Evolutionary conservation across 2,329 filamentous ascomycete genomes (phyloP), one percentile per base, ranked within the genome.

Genomic region (Zalaria sp.): DNA sequence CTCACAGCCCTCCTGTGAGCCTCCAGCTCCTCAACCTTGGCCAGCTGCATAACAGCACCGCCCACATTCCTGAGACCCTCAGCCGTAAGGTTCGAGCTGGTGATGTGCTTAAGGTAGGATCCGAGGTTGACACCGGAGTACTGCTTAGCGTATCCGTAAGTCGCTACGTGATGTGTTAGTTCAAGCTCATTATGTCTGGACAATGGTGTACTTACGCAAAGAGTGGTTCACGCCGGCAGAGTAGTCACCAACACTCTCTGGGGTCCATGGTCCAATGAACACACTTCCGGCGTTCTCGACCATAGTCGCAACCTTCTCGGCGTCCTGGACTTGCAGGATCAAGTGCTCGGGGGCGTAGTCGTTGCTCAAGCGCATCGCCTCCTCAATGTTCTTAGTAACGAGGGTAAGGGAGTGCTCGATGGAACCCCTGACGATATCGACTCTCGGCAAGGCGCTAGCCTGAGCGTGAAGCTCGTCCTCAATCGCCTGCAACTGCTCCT

Each of bases 31-130:
- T 98, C 91, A 2, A 96, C 88, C 56, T 84, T 83, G 25, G 91
- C 91, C 38, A 98, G 71, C 62, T 89, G 83, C 86, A 96, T 95
- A 40, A 98, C 91, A 4, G 91, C 87, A 41, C 71, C 68, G 29
- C 89, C 86, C 2, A 98, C 83, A 54, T 93, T 91, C 52, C 74
- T 73, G 47, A 98, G 68, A 25, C 91, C 91, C 54, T 94, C 75
- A 11, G 79, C 76, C 1, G 86, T 93, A 47, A 98, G 72, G 61
- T 93, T 84, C 0, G 87, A 86, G 66, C 84, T 91, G 32, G 91
- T 98, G 56, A 98, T 95, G 69, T 96, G 87, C 69, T 98, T 98
- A 60, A 94, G 75, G 65, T 95, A 98, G 2, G 89, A 96, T 28
- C 77, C 86, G 4, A 98, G 75, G 62, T 94, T 98, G 57, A 98